phyloP scores from a whole-genome alignment of 2,329 filamentous ascomycete species.

The Botrytis fragariae region DNA sequence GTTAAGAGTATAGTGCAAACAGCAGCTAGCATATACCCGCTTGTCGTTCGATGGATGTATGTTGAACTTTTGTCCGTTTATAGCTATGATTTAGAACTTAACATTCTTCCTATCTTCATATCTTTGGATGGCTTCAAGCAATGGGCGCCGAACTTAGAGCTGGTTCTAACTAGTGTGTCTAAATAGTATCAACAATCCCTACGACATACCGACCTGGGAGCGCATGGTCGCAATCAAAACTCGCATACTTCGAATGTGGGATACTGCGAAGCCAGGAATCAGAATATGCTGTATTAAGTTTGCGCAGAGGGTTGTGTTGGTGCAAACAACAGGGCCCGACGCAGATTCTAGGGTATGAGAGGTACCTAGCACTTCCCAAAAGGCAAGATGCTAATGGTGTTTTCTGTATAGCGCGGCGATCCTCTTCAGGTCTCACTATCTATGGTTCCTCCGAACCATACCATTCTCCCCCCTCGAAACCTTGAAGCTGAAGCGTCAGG shows the following conservation, averaged over 20 bases:
- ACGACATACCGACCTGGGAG: constrained; percentile 81
- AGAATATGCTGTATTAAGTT: constrained; percentile 97
- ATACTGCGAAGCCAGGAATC: constrained; percentile 70
- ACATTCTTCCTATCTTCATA: background rate
- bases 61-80: constrained; percentile 44
- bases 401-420: constrained; percentile 57
- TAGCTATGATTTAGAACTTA: constrained; percentile 16
- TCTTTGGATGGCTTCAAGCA: background rate
- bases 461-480: constrained; percentile 72
- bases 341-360: constrained; percentile 74
- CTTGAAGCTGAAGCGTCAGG: constrained; percentile 93
- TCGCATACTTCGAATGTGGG: constrained; percentile 85
- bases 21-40: constrained; percentile 86
- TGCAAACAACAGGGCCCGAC: constrained; percentile 81
- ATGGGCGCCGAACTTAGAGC: background rate
- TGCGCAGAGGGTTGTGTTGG: constrained; percentile 85
- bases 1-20: constrained; percentile 85
- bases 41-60: constrained; percentile 92
- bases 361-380: constrained; percentile 18
- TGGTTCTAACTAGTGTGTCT: constrained; percentile 32
- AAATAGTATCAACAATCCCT: constrained; percentile 77
- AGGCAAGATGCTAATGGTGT: constrained; percentile 23
- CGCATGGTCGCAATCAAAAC: constrained; percentile 86
- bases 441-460: constrained; percentile 79
- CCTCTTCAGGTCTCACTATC: constrained; percentile 82